Conservation (phyloP, 768 basidiomycete species). For the Omphalotus guepiniiformis region DNA sequence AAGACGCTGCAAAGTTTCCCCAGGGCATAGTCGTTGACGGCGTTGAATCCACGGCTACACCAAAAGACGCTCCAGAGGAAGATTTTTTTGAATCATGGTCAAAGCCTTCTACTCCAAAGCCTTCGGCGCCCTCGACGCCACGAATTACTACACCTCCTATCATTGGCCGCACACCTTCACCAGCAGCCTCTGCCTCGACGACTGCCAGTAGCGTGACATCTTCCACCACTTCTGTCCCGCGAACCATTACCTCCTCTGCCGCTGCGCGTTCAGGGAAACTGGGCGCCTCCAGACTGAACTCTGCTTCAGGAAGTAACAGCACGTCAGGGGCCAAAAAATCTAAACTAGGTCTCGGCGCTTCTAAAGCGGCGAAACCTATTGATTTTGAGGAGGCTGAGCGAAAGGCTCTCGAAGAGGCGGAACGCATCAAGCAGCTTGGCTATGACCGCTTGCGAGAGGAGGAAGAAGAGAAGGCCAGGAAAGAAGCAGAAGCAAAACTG, state of each 20-base stretch:
- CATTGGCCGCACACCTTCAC: slow-evolving; percentile 48
- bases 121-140: slow-evolving; percentile 48
- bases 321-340: slow-evolving; percentile 35
- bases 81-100: slow-evolving; percentile 99
- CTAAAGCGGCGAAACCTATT: slow-evolving; percentile 72
- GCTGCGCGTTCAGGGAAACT: slow-evolving; percentile 43
- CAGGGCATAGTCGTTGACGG: slow-evolving; percentile 80
- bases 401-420: slow-evolving; percentile 88
- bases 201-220: slow-evolving; percentile 17
- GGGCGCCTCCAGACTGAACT: slow-evolving; percentile 39
- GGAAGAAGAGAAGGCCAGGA: slow-evolving; percentile 69
- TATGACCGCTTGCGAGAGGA: slow-evolving; percentile 86
- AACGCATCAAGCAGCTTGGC: slow-evolving; percentile 85
- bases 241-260: slow-evolving; percentile 64
- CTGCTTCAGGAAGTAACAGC: slow-evolving; percentile 27
- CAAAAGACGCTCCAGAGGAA: slow-evolving; percentile 57
- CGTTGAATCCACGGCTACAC: slow-evolving; percentile 44
- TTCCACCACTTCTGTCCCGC: slow-evolving; percentile 36
- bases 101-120: slow-evolving; percentile 64
- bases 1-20: slow-evolving; percentile 74
- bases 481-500: slow-evolving; percentile 52
- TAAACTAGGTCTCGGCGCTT: slow-evolving; percentile 82
- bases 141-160: slow-evolving; percentile 51
- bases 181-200: slow-evolving; percentile 28
- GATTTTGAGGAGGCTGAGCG: slow-evolving; percentile 95